phyloP scores from a whole-genome alignment of 2,329 filamentous ascomycete species.

The Phaeosphaeria sp. region DNA sequence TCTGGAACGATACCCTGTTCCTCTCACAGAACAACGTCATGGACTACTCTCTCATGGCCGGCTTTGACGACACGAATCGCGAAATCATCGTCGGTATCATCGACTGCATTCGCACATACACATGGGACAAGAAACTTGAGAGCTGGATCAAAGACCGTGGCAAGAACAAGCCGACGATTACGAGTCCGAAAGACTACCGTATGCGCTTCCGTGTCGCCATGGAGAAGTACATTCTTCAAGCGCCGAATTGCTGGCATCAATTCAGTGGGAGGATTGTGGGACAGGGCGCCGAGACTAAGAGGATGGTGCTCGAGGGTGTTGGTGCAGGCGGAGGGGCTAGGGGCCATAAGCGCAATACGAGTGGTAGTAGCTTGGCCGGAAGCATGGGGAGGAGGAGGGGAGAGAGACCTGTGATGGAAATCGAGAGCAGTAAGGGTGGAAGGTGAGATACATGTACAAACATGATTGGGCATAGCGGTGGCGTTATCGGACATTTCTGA shows the following conservation, averaged over 20 bases:
- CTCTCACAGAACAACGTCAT: conserved; percentile 95
- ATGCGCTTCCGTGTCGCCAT: conserved; percentile 95
- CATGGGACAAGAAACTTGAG: conserved; percentile 99
- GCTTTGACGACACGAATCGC: conserved; percentile 86
- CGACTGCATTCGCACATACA: conserved; percentile 95
- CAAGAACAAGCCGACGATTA: conserved; percentile 87
- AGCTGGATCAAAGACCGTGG: conserved; percentile 99
- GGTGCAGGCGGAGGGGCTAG: conserved; percentile 5
- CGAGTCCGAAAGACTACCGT: conserved; percentile 96
- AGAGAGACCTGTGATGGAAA: conserved; percentile 1
- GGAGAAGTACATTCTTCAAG: conserved; percentile 83
- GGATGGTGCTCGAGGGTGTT: conserved; percentile 17
- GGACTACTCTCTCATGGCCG: conserved; percentile 99
- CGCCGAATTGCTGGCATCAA: conserved; percentile 78
- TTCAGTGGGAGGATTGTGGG: conserved; percentile 53
- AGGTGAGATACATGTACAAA: neutral
- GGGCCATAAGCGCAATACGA: conserved; percentile 24
- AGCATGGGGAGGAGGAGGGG: conserved; percentile 12
- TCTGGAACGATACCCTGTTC: conserved; percentile 98
- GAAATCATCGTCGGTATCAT: conserved; percentile 98
- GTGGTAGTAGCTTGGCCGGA: conserved; percentile 17
- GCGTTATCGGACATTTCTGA: neutral
- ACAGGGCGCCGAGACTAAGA: conserved; percentile 22
- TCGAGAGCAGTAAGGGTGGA: conserved; percentile 2
- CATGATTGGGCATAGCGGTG: conserved; percentile 8